These are phyloP conservation scores for Entonaema liquescens DNA, from an alignment of 495 filamentous ascomycete genomes.

Conservation along the genomic window DNA sequence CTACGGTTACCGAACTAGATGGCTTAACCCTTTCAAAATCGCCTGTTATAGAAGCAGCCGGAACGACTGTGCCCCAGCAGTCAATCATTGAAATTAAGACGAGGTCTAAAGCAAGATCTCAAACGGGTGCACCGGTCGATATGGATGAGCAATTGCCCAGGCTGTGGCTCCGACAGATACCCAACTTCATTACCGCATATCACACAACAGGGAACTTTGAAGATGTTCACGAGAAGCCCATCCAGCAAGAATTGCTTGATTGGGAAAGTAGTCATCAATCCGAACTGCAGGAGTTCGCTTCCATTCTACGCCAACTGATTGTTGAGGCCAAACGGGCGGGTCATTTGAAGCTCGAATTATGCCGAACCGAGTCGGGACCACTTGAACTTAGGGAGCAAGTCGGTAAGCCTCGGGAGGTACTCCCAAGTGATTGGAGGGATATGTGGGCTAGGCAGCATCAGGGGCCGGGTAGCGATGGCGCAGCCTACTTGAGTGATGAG, in stretches of 20 bases:
- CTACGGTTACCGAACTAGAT: not conserved
- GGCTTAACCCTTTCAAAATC: not conserved
- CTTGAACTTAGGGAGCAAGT: constrained; percentile 57
- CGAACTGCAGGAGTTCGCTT: constrained; percentile 50
- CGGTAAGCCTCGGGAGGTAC: constrained; percentile 40
- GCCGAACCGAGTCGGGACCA: constrained; percentile 41
- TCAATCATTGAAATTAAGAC: constrained; percentile 76
- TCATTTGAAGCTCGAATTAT: constrained; percentile 56
- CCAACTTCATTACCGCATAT: constrained; percentile 68
- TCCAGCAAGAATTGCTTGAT: constrained; percentile 53
- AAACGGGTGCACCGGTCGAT: constrained; percentile 33
- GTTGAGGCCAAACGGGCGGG: constrained; percentile 50
- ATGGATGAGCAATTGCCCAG: constrained; percentile 59
- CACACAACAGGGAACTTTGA: constrained; percentile 64
- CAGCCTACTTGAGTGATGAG: constrained; percentile 22
- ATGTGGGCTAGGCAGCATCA: constrained; percentile 26
- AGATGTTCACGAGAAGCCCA: constrained; percentile 58
- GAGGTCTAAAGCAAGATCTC: constrained; percentile 45
- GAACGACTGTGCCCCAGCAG: constrained; percentile 52
- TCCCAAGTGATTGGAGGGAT: constrained; percentile 41
- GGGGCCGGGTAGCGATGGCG: constrained; percentile 1
- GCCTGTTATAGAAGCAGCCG: constrained; percentile 25
- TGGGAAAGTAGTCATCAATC: constrained; percentile 63
- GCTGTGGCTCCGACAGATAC: constrained; percentile 69
- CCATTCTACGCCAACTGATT: constrained; percentile 55